A percentile compares a stretch with the other conserved stretches of the same genome.
phyloP scores from a whole-genome alignment of 768 basidiomycete species.

The Agrocybe praecox region DNA sequence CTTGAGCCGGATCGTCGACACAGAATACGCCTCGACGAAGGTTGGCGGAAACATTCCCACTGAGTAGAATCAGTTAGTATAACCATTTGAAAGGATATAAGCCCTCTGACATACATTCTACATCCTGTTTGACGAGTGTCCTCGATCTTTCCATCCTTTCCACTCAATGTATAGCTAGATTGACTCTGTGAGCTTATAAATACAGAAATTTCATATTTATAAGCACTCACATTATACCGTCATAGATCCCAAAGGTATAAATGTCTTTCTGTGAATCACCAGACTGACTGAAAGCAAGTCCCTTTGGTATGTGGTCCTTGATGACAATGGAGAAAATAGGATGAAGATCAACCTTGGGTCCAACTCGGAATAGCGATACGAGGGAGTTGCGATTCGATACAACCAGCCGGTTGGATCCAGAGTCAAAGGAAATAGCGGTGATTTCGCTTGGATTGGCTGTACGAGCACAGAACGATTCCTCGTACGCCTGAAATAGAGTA shows the following conservation, averaged over 20 bases:
- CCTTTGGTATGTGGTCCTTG: slow-evolving; percentile 3
- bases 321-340: background rate
- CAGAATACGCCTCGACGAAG: background rate
- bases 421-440: background rate
- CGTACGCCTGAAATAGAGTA: background rate
- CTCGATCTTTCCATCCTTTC: background rate
- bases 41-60: background rate
- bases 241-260: background rate
- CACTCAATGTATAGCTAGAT: slow-evolving; percentile 1
- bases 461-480: background rate
- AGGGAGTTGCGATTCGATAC: slow-evolving; percentile 2
- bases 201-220: background rate
- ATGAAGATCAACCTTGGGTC: background rate
- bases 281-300: background rate
- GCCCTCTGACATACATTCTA: background rate
- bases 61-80: background rate
- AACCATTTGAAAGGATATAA: background rate
- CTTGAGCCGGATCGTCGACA: background rate
- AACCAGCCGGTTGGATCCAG: background rate
- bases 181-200: background rate
- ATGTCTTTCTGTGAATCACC: background rate
- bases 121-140: slow-evolving; percentile 1
- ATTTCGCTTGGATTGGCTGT: slow-evolving; percentile 3
- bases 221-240: background rate
- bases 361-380: background rate